phyloP scores from a whole-genome alignment of 208 protist genomes.

The Trypanosoma congolense region DNA sequence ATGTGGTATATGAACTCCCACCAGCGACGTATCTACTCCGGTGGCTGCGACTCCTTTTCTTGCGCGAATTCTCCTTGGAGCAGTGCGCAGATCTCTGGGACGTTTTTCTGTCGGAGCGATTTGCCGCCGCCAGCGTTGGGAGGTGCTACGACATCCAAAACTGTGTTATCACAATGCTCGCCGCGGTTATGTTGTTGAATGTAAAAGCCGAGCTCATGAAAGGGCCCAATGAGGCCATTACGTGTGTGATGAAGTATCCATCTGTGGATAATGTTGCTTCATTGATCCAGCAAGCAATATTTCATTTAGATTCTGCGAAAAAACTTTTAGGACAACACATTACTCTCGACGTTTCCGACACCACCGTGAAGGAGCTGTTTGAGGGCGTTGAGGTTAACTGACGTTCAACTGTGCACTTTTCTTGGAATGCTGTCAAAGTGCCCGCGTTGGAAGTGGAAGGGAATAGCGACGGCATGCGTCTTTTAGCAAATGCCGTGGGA shows the following conservation, averaged over 20 bases:
- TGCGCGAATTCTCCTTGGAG: conserved; percentile 76
- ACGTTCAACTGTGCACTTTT: background rate
- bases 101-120: conserved; percentile 62
- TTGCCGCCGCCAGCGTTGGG: conserved; percentile 15
- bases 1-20: conserved; percentile 64
- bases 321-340: conserved; percentile 11
- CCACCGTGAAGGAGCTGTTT: background rate
- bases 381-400: background rate
- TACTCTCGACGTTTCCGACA: background rate
- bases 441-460: too few relatives aligned
- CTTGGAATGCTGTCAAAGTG: too few relatives aligned
- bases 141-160: conserved; percentile 28
- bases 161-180: conserved; percentile 49
- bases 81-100: conserved; percentile 73
- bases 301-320: conserved; percentile 4
- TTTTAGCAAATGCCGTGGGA: too few relatives aligned
- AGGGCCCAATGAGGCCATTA: conserved; percentile 39
- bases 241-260: conserved; percentile 81
- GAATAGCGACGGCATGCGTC: too few relatives aligned
- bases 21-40: conserved; percentile 76
- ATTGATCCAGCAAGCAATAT: conserved; percentile 24
- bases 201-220: conserved; percentile 32
- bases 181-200: conserved; percentile 54
- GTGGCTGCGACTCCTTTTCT: conserved; percentile 86
- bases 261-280: conserved; percentile 41